phyloP scores from a whole-genome alignment of 345 rosid species.

The Populus ilicifolia region DNA sequence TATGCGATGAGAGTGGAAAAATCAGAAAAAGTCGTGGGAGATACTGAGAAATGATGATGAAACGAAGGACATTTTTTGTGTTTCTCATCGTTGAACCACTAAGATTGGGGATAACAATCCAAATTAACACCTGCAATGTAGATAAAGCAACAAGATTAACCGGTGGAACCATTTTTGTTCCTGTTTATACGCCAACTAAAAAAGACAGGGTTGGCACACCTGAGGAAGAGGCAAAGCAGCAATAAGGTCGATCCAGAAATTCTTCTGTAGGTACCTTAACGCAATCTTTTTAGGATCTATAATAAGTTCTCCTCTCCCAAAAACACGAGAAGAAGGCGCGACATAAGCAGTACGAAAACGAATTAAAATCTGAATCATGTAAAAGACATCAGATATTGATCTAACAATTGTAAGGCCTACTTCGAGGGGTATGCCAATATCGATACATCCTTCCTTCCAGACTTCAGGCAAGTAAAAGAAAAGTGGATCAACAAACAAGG shows the following conservation, averaged over 20 bases:
- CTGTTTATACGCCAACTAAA: not conserved
- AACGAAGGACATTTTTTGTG: constrained; percentile 79
- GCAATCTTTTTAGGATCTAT: constrained; percentile 62
- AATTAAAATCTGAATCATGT: constrained; percentile 59
- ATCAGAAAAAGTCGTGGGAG: constrained; percentile 67
- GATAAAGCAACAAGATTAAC: not conserved
- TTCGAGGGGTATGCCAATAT: constrained; percentile 51
- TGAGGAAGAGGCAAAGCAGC: constrained; percentile 94
- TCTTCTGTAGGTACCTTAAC: constrained; percentile 44
- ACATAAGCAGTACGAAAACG: constrained; percentile 73
- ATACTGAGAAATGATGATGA: constrained; percentile 80
- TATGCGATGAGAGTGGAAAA: constrained; percentile 72
- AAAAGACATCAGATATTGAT: constrained; percentile 71
- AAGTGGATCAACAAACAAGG: constrained; percentile 77
- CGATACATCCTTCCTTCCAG: constrained; percentile 49
- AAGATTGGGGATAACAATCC: constrained; percentile 71
- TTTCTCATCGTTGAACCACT: constrained; percentile 70
- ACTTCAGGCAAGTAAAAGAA: constrained; percentile 68
- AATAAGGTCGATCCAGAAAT: constrained; percentile 67
- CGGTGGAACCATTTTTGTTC: not conserved
- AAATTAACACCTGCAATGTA: constrained; percentile 62
- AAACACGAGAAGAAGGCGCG: constrained; percentile 85
- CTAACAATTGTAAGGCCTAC: constrained; percentile 56
- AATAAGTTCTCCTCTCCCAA: constrained; percentile 90
- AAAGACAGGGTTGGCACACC: constrained; percentile 30